Percentiles rank a stretch among this genome's conserved stretches.
Conservation (phyloP, 768 basidiomycete genomes). For the Trametes cinnabarina region DNA sequence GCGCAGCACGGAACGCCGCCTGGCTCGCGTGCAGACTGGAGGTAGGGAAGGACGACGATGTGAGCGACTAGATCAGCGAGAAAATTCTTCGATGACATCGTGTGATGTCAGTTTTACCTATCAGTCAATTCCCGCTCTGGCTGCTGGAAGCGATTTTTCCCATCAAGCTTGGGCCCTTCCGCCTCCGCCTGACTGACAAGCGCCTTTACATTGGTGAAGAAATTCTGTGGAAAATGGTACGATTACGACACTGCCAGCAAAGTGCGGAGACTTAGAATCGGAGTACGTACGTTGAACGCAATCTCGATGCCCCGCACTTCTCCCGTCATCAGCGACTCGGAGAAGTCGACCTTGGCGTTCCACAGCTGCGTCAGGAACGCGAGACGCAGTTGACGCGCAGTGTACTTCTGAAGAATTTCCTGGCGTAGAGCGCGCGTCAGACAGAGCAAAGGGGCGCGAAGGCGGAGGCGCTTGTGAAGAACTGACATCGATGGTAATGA, state of each 20-base stretch:
- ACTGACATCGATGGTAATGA: slow-evolving; percentile 91
- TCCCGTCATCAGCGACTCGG: slow-evolving; percentile 81
- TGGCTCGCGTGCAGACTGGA: slow-evolving; percentile 74
- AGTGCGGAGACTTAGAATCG: slow-evolving; percentile 1
- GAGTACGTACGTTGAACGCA: slow-evolving; percentile 71
- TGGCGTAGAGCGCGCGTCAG: slow-evolving; percentile 31
- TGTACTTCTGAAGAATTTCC: slow-evolving; percentile 84
- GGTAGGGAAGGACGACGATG: background rate
- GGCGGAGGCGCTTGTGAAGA: background rate
- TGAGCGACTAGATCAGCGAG: background rate
- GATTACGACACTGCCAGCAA: background rate
- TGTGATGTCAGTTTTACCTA: slow-evolving; percentile 43
- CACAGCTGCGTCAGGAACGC: slow-evolving; percentile 90
- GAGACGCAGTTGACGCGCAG: slow-evolving; percentile 85
- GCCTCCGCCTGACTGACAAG: slow-evolving; percentile 58
- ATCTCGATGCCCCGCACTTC: slow-evolving; percentile 86
- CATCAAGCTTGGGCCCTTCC: slow-evolving; percentile 51
- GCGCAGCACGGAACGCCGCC: slow-evolving; percentile 72
- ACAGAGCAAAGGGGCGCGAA: background rate
- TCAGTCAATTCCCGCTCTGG: slow-evolving; percentile 67
- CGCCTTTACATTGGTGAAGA: slow-evolving; percentile 87
- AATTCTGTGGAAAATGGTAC: slow-evolving; percentile 60
- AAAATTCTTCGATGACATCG: background rate
- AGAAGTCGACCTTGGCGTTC: slow-evolving; percentile 94
- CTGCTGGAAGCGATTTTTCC: slow-evolving; percentile 61